Conservation (phyloP, 108 stramenopile species). For the Mayamaea pseudoterrestris region DNA sequence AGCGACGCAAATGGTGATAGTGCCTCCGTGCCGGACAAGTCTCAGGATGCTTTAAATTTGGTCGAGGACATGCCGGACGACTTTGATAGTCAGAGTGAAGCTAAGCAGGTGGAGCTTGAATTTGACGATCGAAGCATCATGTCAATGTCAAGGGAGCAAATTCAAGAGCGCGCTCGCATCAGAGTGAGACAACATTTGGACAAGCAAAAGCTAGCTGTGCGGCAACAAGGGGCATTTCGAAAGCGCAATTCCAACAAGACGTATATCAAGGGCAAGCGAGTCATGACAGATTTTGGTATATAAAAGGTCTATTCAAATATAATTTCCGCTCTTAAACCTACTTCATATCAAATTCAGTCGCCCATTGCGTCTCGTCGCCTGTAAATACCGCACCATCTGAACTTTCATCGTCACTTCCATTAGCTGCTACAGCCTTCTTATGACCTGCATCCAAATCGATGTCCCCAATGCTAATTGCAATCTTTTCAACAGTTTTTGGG, state of each 20-base stretch:
- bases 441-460: constrained; percentile 3
- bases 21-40: too few relatives aligned
- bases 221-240: constrained; percentile 64
- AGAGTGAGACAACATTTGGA: constrained; percentile 66
- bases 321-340: not conserved
- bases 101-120: too few relatives aligned
- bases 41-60: too few relatives aligned
- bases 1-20: constrained; percentile 23
- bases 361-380: not conserved
- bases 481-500: not conserved
- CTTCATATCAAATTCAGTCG: constrained; percentile 1
- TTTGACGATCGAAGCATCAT: too few relatives aligned
- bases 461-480: not conserved
- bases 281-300: constrained; percentile 49
- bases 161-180: constrained; percentile 51
- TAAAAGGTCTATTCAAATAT: too few relatives aligned
- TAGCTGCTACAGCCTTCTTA: not conserved
- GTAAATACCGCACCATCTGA: not conserved
- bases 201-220: constrained; percentile 39
- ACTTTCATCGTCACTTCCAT: not conserved
- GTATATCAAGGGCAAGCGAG: constrained; percentile 72
- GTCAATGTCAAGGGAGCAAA: constrained; percentile 27
- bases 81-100: constrained; percentile 1
- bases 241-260: constrained; percentile 72
- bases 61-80: too few relatives aligned